Conservation (phyloP, 805 yeast genomes). For the Nakazawaea ambrosiae region DNA sequence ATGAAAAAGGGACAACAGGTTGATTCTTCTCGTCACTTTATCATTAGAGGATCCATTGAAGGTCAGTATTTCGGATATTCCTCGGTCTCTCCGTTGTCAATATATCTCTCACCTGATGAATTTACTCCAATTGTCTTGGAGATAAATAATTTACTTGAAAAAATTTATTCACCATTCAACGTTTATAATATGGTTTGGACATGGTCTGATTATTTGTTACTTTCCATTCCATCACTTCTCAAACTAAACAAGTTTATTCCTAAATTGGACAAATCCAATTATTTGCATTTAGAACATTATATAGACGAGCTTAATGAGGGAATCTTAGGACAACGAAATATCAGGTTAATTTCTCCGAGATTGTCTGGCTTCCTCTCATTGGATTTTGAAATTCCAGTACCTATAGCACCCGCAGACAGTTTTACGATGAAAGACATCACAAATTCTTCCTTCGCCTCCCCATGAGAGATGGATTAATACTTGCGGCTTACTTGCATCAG, state of each 20-base stretch:
- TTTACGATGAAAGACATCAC: no score
- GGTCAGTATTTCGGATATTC: constrained; percentile 43
- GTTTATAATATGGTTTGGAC: constrained; percentile 33
- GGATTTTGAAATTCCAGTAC: constrained; percentile 48
- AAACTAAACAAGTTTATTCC: neutral
- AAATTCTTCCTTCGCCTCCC: no score
- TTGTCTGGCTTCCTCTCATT: constrained; percentile 48
- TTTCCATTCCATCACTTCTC: constrained; percentile 26
- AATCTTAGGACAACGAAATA: constrained; percentile 16
- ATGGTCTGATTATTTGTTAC: constrained; percentile 31
- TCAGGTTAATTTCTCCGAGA: constrained; percentile 42
- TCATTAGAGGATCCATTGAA: constrained; percentile 28
- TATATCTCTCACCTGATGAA: constrained; percentile 29
- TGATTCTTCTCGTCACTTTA: no score
- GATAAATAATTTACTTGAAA: constrained; percentile 35
- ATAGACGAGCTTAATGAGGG: constrained; percentile 25
- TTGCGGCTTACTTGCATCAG: no score
- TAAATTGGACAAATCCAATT: constrained; percentile 23
- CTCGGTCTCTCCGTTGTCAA: constrained; percentile 45
- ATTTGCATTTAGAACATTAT: constrained; percentile 36
- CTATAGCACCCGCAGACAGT: no score
- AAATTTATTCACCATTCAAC: constrained; percentile 32
- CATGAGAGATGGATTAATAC: no score
- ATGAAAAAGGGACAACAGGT: no score
- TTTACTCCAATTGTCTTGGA: constrained; percentile 31